phyloP scores from a whole-genome alignment of 2,329 filamentous ascomycete genomes.

The Phyllosticta citribraziliensis region DNA sequence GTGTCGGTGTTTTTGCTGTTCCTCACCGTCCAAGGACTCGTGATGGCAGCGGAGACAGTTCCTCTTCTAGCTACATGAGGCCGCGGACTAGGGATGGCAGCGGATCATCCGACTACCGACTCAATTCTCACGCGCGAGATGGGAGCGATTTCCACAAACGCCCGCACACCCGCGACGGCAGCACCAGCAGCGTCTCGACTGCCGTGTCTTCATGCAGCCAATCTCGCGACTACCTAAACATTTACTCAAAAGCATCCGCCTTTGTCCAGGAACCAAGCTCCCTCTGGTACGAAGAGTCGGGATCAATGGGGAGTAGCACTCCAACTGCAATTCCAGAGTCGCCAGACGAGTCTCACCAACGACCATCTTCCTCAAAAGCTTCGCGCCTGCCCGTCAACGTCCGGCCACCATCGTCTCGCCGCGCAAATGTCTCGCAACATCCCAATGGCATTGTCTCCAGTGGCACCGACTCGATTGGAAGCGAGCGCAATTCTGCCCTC shows the following conservation, averaged over 20 bases:
- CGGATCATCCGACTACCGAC: conserved; percentile 1
- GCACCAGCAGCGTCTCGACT: conserved; percentile 1
- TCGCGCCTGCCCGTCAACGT: conserved; percentile 6
- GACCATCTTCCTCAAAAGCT: background rate
- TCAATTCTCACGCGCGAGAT: conserved; percentile 1
- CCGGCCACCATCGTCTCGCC: conserved; percentile 1
- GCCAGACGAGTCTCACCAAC: background rate
- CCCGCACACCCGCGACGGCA: conserved; percentile 5
- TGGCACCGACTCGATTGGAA: background rate
- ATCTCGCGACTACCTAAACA: background rate
- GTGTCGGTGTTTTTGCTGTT: conserved; percentile 1
- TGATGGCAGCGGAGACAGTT: conserved; percentile 6
- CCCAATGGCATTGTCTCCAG: background rate
- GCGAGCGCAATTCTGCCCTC: background rate
- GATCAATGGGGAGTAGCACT: background rate
- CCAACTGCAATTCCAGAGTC: conserved; percentile 1
- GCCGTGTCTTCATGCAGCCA: conserved; percentile 3
- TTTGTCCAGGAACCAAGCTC: background rate
- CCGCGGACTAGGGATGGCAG: conserved; percentile 8
- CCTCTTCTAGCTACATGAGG: background rate
- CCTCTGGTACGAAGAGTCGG: background rate
- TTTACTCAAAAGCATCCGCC: background rate
- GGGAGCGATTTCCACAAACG: conserved; percentile 1
- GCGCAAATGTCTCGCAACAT: background rate
- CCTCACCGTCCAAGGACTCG: conserved; percentile 1